Evolutionary conservation across 2,329 filamentous ascomycete species (phyloP).

Genomic region (Zalaria obscura): DNA sequence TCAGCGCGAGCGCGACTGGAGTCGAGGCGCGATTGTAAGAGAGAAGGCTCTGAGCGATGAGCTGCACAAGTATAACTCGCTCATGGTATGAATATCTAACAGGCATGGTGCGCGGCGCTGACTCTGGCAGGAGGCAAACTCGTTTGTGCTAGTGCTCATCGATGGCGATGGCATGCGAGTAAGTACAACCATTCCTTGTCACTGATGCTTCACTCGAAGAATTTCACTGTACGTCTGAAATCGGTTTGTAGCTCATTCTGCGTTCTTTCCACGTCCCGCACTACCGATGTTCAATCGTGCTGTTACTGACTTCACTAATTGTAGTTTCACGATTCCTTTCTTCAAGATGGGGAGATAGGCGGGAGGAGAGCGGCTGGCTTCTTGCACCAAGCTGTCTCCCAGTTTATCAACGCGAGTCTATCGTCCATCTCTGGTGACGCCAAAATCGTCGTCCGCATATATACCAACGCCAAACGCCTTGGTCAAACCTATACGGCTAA

Average conservation of each 20-base stretch:
- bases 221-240: no score
- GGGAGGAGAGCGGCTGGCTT: slow-evolving; percentile 40
- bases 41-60: background rate
- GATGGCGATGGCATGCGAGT: slow-evolving; percentile 45
- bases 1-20: background rate
- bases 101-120: no score
- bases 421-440: slow-evolving; percentile 25
- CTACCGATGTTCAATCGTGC: no score
- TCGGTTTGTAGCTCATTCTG: no score
- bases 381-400: slow-evolving; percentile 35
- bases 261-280: no score
- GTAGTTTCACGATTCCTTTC: slow-evolving; percentile 13
- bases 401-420: slow-evolving; percentile 21
- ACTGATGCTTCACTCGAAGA: no score
- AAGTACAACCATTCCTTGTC: background rate
- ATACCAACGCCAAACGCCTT: slow-evolving; percentile 29
- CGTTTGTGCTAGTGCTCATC: slow-evolving; percentile 46
- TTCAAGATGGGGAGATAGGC: slow-evolving; percentile 29
- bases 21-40: background rate
- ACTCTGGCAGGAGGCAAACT: slow-evolving; percentile 29
- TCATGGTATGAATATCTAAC: background rate
- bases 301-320: background rate
- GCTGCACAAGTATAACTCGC: background rate
- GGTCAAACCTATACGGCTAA: slow-evolving; percentile 29
- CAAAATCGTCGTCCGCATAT: slow-evolving; percentile 32